Conservation (phyloP, 345 rosid genomes). For the Salix koriyanagi region DNA sequence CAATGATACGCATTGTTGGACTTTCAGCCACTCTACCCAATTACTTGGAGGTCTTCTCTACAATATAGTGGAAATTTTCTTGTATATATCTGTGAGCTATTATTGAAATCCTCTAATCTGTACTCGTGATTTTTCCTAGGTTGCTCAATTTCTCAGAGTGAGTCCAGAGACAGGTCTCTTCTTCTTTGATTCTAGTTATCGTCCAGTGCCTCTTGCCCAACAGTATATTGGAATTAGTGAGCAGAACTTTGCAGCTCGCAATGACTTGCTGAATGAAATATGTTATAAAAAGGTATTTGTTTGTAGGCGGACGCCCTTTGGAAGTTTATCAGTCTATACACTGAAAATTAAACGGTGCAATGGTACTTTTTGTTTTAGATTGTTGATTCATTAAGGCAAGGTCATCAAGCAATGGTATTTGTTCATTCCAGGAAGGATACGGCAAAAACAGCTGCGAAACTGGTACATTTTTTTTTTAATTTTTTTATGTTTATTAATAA, state of each 20-base stretch:
- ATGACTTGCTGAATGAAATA: constrained; percentile 77
- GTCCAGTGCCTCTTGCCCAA: constrained; percentile 97
- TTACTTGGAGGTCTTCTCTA: constrained; percentile 64
- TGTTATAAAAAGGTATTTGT: constrained; percentile 84
- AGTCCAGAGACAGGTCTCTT: constrained; percentile 87
- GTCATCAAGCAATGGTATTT: constrained; percentile 95
- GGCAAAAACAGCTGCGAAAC: constrained; percentile 83
- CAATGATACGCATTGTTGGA: constrained; percentile 97
- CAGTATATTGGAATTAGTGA: constrained; percentile 96
- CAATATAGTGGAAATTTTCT: constrained; percentile 9
- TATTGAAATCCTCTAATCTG: background rate
- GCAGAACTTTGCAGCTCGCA: constrained; percentile 79
- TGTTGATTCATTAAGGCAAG: constrained; percentile 79
- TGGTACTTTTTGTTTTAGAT: constrained; percentile 44
- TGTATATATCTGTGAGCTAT: background rate
- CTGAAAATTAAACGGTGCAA: constrained; percentile 21
- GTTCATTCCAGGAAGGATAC: constrained; percentile 98
- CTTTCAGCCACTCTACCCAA: constrained; percentile 97
- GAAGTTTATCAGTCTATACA: constrained; percentile 7
- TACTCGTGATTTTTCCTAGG: constrained; percentile 39
- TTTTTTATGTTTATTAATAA: background rate
- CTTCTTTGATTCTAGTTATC: constrained; percentile 96
- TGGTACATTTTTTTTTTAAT: constrained; percentile 45
- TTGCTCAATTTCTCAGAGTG: constrained; percentile 94
- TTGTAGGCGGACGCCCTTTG: constrained; percentile 9